phyloP scores from a whole-genome alignment of 495 filamentous ascomycete species.

The Talaromyces trachyspermus region DNA sequence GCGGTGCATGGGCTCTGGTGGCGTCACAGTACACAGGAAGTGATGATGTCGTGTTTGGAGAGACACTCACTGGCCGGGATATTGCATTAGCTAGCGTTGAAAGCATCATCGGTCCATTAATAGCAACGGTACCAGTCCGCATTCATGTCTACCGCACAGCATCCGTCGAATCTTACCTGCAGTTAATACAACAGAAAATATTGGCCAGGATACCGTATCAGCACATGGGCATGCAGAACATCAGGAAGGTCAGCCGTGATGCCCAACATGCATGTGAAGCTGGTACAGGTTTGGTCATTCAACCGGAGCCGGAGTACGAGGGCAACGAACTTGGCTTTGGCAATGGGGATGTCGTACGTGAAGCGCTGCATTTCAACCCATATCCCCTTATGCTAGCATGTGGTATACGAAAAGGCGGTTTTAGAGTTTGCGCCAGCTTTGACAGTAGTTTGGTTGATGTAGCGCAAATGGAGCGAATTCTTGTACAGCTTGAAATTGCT shows the following conservation, averaged over 20 bases:
- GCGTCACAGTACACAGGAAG: slow-evolving; percentile 45
- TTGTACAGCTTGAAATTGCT: slow-evolving; percentile 32
- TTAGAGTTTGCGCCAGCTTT: slow-evolving; percentile 55
- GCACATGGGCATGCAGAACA: slow-evolving; percentile 64
- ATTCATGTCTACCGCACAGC: slow-evolving; percentile 27
- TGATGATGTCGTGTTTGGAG: slow-evolving; percentile 51
- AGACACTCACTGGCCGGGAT: slow-evolving; percentile 48
- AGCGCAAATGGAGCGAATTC: slow-evolving; percentile 35
- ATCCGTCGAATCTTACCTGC: slow-evolving; percentile 27
- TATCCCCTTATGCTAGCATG: slow-evolving; percentile 61
- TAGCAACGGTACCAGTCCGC: slow-evolving; percentile 59
- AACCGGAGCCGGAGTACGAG: slow-evolving; percentile 35
- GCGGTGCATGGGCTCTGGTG: slow-evolving; percentile 55
- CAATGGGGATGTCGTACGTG: slow-evolving; percentile 49
- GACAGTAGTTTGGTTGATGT: slow-evolving; percentile 40
- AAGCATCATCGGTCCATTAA: slow-evolving; percentile 47
- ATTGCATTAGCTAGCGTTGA: slow-evolving; percentile 39
- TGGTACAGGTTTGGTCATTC: slow-evolving; percentile 50
- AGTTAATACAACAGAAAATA: slow-evolving; percentile 45
- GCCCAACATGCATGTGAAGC: slow-evolving; percentile 59
- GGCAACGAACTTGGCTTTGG: slow-evolving; percentile 43
- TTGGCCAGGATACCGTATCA: slow-evolving; percentile 52
- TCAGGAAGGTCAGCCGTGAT: slow-evolving; percentile 52
- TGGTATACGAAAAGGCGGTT: slow-evolving; percentile 46
- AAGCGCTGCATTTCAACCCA: slow-evolving; percentile 60